Evolutionary conservation across 805 yeast species (phyloP), one percentile per base, ranked within the genome.

Genomic region (Myxozyma mucilagina): DNA sequence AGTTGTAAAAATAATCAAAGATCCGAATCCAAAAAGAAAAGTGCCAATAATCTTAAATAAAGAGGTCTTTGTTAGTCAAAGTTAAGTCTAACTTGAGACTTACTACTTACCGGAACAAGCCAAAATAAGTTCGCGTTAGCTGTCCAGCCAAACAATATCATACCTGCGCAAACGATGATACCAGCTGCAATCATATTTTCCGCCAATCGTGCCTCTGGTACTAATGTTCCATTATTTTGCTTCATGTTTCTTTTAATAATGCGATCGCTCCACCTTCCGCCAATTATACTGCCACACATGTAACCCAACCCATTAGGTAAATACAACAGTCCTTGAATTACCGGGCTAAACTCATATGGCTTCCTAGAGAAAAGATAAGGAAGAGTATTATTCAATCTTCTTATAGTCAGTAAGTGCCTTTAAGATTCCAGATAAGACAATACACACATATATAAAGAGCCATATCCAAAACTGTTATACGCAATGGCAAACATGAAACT

Each of bases 281-380:
- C 96, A 63, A 82, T 78, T n/a, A 90, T 74, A 0, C 93, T 86
- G 0, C 96, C 93, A 50, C 86, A 67, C 41, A 90, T 74, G 70
- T 89, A 90, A 0, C 92, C 83, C 31, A 89, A 82, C 0, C 96
- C 89, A 72, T 90, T 90, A 41, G 97, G 96, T 38, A 90, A 84
- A 75, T 89, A 90, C 58, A 88, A 79, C 32, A 90, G 77, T 38
- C 97, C 97, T 52, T 87, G 80, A 58, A 85, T 78, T 52, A 89
- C 73, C 0, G 88, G 74, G 38, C 78, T 75, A 78, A 87, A 90
- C 68, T 84, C 82, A 73, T 90, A 90, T 3, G 97, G 97, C 0
- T 75, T 73, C 20, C 80, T 69, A 0, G 88, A 76, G 72, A 84
- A 90, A 55, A 79, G 79, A 68, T 82, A 80, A 50, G 92, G 80